phyloP scores from a whole-genome alignment of 441 rosid genomes.

The Pelargonium hybrid region DNA sequence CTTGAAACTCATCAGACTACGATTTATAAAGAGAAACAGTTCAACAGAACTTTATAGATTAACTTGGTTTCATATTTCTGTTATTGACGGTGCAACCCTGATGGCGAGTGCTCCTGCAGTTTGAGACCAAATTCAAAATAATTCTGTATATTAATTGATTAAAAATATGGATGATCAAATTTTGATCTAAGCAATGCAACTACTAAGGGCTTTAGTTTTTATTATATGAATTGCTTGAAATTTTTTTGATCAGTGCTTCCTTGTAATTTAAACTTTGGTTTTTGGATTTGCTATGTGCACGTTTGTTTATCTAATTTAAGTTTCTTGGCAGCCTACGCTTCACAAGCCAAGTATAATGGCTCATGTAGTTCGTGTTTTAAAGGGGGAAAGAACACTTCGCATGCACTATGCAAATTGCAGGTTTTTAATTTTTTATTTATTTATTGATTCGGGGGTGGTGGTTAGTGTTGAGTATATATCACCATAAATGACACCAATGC shows the following conservation, averaged over 20 bases:
- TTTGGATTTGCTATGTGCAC: not conserved
- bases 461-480: not conserved
- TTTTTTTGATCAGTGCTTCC: not conserved
- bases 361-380: conserved; percentile 81
- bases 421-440: conserved; percentile 25
- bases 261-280: not conserved
- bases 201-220: not conserved
- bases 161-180: not conserved
- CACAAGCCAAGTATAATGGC: conserved; percentile 99
- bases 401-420: conserved; percentile 99
- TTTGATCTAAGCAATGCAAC: not conserved
- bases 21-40: not conserved
- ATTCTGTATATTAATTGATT: not conserved
- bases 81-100: not conserved
- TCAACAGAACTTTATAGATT: not conserved
- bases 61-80: not conserved
- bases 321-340: conserved; percentile 84
- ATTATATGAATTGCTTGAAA: not conserved
- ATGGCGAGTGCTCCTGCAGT: not conserved
- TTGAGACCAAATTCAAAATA: not conserved
- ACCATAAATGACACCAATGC: conserved; percentile 1
- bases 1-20: not conserved
- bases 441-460: not conserved
- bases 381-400: conserved; percentile 92
- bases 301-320: conserved; percentile 16